Base-by-base conservation (phyloP, 2,329 filamentous ascomycete species). In the Ustulina deusta region DNA sequence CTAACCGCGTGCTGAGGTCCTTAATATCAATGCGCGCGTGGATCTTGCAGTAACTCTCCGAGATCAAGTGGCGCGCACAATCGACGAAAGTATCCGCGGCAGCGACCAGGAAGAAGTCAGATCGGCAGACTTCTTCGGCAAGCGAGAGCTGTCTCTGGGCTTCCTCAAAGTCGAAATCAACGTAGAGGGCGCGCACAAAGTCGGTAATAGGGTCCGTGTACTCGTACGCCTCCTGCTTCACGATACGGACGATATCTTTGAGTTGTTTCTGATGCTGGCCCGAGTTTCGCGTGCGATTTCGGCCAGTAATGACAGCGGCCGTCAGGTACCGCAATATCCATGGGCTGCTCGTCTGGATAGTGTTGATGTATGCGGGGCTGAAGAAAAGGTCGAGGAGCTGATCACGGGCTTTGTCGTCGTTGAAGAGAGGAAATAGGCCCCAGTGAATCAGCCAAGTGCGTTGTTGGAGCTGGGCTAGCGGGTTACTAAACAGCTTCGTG, bases 31-130 rank as follows among this genome's bases (percentile, higher is more conserved):
- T 99, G 76, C 95, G 89, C 79, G 97, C 94, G 82, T 98, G 97
- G 80, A 99, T 99, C 89, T 98, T 98, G 93, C 96, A 99, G 88
- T 99, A 99, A 81, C 90, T 94, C 86, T 99, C 96, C 62, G 95
- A 98, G 81, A 99, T 98, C 69, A 99, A 86, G 85, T 99, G 96
- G 78, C 96, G 89, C 44, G 96, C 96, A 56, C 93, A 91, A 78
- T 98, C 95, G 71, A 99, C 93, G 79, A 99, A 99, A 48, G 90
- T 86, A 76, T 98, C 95, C 38, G 93, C 90, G 3, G 92, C 89
- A 22, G 90, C 91, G 64, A 92, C 89, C 65, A 99, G 88, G 91
- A 99, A 99, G 87, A 99, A 98, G 83, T 99, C 96, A 77, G 90
- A 89, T 75, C 93, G 92, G 76, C 97, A 88, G 72, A 99, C 93